Conservation (phyloP, 192 early-diverging fungal species). For the Backusella macrospora region DNA sequence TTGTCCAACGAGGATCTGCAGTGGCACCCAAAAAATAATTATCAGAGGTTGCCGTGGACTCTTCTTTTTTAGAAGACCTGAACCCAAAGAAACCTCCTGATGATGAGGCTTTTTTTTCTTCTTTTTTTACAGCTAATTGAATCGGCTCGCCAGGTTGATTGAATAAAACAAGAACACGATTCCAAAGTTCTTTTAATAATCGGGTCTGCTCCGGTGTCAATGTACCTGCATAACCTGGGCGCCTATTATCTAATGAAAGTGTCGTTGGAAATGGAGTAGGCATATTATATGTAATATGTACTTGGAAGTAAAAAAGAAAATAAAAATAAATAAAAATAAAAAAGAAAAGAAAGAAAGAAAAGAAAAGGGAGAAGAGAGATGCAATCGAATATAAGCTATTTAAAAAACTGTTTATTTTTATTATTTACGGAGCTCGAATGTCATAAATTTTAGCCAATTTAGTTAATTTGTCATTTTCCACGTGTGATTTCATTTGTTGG, state of each 20-base stretch:
- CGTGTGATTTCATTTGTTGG: constrained; percentile 7
- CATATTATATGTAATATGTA: not conserved
- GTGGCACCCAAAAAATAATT: constrained; percentile 23
- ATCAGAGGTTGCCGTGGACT: not conserved
- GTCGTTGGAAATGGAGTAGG: not conserved
- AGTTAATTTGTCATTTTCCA: not conserved
- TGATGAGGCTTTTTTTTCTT: not conserved
- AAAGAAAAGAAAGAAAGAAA: not conserved
- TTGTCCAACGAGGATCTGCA: constrained; percentile 24
- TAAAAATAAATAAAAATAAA: not conserved
- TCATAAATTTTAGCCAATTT: constrained; percentile 3
- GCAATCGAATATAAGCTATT: no score
- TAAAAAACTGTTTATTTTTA: not conserved
- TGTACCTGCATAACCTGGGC: constrained; percentile 33
- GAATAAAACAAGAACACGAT: constrained; percentile 44
- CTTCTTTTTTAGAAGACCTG: constrained; percentile 21
- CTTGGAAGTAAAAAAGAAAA: no score
- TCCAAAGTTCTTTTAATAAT: constrained; percentile 50
- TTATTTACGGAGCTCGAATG: constrained; percentile 10
- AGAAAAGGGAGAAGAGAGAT: not conserved
- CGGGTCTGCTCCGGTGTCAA: constrained; percentile 47
- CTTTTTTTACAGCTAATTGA: not conserved
- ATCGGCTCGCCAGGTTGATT: constrained; percentile 19
- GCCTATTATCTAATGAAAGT: not conserved
- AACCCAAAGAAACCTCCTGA: constrained; percentile 20